Conservation (phyloP, 1,139 yeast species). For the Lodderomyces orthopsilosis region DNA sequence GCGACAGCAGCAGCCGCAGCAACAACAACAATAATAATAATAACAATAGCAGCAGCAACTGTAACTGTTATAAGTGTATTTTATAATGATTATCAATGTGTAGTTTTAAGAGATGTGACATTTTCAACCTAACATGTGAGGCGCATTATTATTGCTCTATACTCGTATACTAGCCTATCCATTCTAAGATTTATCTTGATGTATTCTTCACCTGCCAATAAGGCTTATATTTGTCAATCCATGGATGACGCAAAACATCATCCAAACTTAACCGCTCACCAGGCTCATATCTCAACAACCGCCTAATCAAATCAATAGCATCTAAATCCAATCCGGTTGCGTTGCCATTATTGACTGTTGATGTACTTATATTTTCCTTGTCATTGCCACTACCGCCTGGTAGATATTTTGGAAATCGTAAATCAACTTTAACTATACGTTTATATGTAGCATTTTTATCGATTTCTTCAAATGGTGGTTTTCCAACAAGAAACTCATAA, state of each 20-base stretch:
- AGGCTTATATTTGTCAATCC: slow-evolving; percentile 68
- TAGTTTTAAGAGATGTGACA: slow-evolving; percentile 1
- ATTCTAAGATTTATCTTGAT: neutral
- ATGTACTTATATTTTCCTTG: neutral
- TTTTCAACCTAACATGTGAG: neutral
- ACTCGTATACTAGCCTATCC: neutral
- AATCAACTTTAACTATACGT: slow-evolving; percentile 74
- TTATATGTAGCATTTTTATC: slow-evolving; percentile 73
- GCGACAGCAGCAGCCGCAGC: slow-evolving; percentile 29
- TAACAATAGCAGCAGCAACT: slow-evolving; percentile 3
- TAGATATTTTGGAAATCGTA: slow-evolving; percentile 60
- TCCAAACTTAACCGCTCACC: slow-evolving; percentile 57
- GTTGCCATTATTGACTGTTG: neutral
- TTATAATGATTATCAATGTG: neutral
- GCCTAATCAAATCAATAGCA: slow-evolving; percentile 70
- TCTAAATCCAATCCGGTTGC: slow-evolving; percentile 51
- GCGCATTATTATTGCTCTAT: neutral
- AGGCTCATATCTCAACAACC: slow-evolving; percentile 66
- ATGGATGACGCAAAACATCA: slow-evolving; percentile 72
- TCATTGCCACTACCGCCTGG: neutral
- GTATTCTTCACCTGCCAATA: slow-evolving; percentile 28
- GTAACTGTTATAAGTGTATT: slow-evolving; percentile 1
- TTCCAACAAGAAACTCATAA: slow-evolving; percentile 84
- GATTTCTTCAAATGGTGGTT: slow-evolving; percentile 87
- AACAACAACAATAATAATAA: slow-evolving; percentile 20